Evolutionary conservation across 495 filamentous ascomycete genomes (phyloP).

Genomic region (Talaromyces adpressus): DNA sequence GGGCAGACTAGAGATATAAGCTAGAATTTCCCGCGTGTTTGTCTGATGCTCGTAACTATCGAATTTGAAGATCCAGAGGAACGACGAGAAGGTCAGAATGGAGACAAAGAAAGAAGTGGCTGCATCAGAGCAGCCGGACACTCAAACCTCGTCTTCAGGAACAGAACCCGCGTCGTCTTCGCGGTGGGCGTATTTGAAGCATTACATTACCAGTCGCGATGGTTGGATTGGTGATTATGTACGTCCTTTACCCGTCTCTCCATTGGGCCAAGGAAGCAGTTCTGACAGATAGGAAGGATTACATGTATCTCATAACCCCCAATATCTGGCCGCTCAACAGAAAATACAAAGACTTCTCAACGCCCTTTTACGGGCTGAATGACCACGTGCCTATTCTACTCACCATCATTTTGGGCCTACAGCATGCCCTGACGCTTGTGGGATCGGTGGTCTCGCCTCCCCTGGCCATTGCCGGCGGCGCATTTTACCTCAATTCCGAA

Average conservation of each 20-base stretch:
- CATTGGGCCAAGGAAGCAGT: neutral
- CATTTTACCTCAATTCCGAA: conserved; percentile 53
- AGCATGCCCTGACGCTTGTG: conserved; percentile 56
- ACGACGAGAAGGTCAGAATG: neutral
- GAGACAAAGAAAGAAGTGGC: neutral
- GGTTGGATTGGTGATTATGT: conserved; percentile 69
- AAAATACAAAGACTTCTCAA: conserved; percentile 45
- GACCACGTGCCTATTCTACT: conserved; percentile 72
- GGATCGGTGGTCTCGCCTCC: conserved; percentile 60
- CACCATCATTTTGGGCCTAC: conserved; percentile 59
- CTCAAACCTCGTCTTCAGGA: neutral
- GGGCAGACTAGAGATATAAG: neutral
- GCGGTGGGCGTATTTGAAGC: conserved; percentile 26
- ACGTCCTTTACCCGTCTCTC: conserved; percentile 2
- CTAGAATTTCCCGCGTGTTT: neutral
- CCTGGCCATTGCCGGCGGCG: conserved; percentile 62
- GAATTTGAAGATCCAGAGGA: neutral
- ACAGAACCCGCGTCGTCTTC: neutral
- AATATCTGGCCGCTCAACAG: conserved; percentile 69
- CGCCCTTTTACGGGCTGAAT: conserved; percentile 81
- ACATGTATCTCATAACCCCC: conserved; percentile 63
- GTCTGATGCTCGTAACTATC: too few relatives aligned
- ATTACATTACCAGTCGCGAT: conserved; percentile 45
- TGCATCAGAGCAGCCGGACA: neutral
- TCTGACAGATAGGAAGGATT: conserved; percentile 40